These are phyloP conservation scores for Lomentospora prolificans DNA, from an alignment of 2,329 filamentous ascomycete species.

Conservation along the genomic window DNA sequence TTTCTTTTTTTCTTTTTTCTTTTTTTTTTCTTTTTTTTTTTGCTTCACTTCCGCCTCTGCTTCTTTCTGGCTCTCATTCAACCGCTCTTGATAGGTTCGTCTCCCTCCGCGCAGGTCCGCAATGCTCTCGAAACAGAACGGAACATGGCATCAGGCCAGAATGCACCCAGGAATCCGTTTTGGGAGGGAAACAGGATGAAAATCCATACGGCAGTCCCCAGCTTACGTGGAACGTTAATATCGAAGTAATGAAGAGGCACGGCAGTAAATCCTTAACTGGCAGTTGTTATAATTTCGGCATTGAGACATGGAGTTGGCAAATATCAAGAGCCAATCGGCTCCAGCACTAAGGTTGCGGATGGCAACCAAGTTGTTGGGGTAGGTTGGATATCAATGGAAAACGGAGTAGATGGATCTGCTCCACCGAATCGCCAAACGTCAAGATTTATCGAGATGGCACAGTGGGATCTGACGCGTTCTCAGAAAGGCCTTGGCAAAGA, in stretches of 20 bases:
- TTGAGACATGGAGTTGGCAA: background rate
- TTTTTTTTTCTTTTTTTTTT: too few species aligned
- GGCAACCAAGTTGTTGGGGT: background rate
- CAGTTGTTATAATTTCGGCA: background rate
- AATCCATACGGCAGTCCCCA: background rate
- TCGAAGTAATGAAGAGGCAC: background rate
- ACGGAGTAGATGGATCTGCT: background rate
- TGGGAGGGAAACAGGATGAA: background rate
- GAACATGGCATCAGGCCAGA: background rate
- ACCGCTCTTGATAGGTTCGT: too few species aligned
- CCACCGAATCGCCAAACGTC: background rate
- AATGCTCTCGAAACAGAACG: constrained; percentile 4
- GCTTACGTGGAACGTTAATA: constrained; percentile 6
- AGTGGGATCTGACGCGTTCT: too few species aligned
- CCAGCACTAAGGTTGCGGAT: background rate
- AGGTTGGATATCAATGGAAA: too few species aligned
- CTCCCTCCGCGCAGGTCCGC: background rate
- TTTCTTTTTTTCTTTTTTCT: too few species aligned
- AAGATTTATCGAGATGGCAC: background rate
- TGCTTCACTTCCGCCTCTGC: too few species aligned
- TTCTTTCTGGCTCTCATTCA: too few species aligned
- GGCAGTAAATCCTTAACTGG: background rate
- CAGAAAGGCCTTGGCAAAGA: too few species aligned
- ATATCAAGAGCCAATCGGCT: background rate
- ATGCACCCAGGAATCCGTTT: background rate